Evolutionary conservation across 768 basidiomycete genomes (phyloP).

Genomic region (Lenzites betulinus): DNA sequence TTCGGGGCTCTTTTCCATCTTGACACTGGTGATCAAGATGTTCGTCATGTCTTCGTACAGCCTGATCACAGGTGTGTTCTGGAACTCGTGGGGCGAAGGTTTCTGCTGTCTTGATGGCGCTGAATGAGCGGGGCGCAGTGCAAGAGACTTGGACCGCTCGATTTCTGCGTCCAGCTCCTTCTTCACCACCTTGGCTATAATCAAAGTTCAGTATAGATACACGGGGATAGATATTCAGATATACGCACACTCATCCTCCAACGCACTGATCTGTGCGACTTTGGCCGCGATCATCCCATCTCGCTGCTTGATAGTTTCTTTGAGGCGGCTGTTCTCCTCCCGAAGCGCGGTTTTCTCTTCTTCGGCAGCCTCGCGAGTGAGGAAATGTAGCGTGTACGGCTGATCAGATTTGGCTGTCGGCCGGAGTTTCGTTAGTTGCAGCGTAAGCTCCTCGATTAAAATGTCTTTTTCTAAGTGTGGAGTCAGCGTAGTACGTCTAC

Average conservation of each 20-base stretch:
- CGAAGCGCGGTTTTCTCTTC: conserved; percentile 60
- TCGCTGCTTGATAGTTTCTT: conserved; percentile 45
- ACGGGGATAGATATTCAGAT: conserved; percentile 1
- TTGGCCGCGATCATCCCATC: conserved; percentile 44
- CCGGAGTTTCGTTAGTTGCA: conserved; percentile 50
- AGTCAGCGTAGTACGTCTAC: background rate
- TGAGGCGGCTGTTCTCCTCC: conserved; percentile 48
- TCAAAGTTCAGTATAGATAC: background rate
- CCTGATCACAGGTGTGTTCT: conserved; percentile 58
- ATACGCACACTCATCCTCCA: conserved; percentile 45
- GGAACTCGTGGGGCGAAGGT: conserved; percentile 50
- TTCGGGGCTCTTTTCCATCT: conserved; percentile 43
- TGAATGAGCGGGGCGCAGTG: conserved; percentile 44
- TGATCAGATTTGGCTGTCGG: conserved; percentile 53
- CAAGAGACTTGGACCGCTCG: conserved; percentile 45
- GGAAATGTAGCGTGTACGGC: conserved; percentile 57
- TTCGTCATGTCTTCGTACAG: conserved; percentile 90
- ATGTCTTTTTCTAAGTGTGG: conserved; percentile 54
- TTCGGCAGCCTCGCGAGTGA: conserved; percentile 75
- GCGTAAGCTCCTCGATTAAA: conserved; percentile 55
- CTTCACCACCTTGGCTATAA: conserved; percentile 50
- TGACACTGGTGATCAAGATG: conserved; percentile 67
- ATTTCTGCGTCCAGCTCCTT: conserved; percentile 66
- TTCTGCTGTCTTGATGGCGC: conserved; percentile 37
- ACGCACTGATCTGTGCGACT: conserved; percentile 46